A percentile compares a stretch with the other conserved stretches of the same genome.
These are phyloP conservation scores for Thraustochytrium sp. DNA, from an alignment of 352 stramenopile genomes.

Conservation along the genomic window DNA sequence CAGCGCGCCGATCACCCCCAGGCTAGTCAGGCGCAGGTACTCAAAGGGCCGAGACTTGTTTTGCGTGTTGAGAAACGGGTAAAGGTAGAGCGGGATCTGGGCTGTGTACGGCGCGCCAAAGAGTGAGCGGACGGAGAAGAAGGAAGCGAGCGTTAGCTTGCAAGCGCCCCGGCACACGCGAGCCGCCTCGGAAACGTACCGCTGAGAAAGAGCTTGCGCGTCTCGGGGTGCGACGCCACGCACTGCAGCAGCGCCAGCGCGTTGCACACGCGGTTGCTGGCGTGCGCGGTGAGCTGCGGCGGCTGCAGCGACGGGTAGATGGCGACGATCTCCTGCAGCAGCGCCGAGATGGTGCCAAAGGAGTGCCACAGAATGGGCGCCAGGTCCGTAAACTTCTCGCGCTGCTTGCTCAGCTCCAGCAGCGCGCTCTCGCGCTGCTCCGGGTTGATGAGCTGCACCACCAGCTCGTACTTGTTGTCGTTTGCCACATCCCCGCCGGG, in stretches of 20 bases:
- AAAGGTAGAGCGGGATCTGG: constrained; percentile 96
- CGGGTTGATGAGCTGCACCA: constrained; percentile 45
- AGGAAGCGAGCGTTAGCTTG: background rate
- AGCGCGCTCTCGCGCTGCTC: constrained; percentile 87
- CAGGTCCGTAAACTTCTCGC: constrained; percentile 92
- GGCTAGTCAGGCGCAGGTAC: constrained; percentile 92
- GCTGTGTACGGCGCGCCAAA: constrained; percentile 52
- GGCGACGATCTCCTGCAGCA: constrained; percentile 96
- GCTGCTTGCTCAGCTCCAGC: constrained; percentile 96
- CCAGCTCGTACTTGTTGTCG: constrained; percentile 36
- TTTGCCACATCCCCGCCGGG: background rate
- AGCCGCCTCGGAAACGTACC: constrained; percentile 52
- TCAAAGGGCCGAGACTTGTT: constrained; percentile 97
- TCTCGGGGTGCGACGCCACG: constrained; percentile 94
- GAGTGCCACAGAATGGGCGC: constrained; percentile 97
- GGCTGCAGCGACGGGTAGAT: constrained; percentile 96
- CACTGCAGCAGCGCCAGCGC: constrained; percentile 95
- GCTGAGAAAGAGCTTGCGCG: constrained; percentile 90
- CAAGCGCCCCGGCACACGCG: too few species aligned
- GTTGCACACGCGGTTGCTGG: constrained; percentile 96
- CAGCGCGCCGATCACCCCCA: constrained; percentile 95
- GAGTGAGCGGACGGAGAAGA: background rate
- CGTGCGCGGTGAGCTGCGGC: constrained; percentile 90
- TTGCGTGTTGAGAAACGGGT: constrained; percentile 98
- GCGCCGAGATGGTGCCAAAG: constrained; percentile 88